Conservation (phyloP, 768 basidiomycete species). For the Strobilomyces dryophilus region DNA sequence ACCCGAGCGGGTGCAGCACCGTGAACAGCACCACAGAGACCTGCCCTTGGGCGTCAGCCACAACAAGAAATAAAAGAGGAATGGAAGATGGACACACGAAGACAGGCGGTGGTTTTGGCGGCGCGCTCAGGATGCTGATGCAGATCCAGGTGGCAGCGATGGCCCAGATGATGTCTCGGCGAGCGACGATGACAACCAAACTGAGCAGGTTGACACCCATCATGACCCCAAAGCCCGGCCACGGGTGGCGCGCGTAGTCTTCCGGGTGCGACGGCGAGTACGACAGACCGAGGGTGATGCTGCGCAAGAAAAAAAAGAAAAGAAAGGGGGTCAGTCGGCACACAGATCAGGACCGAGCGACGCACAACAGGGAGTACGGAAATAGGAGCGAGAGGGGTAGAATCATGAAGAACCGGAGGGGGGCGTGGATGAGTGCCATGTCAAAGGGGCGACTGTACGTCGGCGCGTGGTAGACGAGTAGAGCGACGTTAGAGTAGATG, state of each 20-base stretch:
- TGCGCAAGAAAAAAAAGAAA: constrained; percentile 19
- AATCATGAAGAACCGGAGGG: constrained; percentile 66
- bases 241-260: constrained; percentile 57
- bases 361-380: constrained; percentile 53
- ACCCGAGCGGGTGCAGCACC: constrained; percentile 57
- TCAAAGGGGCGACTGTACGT: constrained; percentile 62
- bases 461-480: constrained; percentile 70
- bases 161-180: constrained; percentile 72
- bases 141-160: constrained; percentile 73
- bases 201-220: constrained; percentile 59
- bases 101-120: constrained; percentile 62
- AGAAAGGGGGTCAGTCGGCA: neutral
- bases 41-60: constrained; percentile 30
- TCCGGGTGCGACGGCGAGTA: constrained; percentile 47
- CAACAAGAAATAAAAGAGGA: neutral
- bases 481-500: constrained; percentile 73
- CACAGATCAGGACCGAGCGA: neutral
- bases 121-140: constrained; percentile 55
- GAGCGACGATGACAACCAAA: constrained; percentile 49
- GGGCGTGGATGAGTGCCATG: constrained; percentile 81
- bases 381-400: constrained; percentile 47
- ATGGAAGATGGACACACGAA: constrained; percentile 42
- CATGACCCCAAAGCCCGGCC: constrained; percentile 70
- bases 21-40: constrained; percentile 62
- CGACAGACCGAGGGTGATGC: constrained; percentile 65